Evolutionary conservation across 2,329 filamentous ascomycete genomes (phyloP).

Genomic region (Aureobasidium sp.): DNA sequence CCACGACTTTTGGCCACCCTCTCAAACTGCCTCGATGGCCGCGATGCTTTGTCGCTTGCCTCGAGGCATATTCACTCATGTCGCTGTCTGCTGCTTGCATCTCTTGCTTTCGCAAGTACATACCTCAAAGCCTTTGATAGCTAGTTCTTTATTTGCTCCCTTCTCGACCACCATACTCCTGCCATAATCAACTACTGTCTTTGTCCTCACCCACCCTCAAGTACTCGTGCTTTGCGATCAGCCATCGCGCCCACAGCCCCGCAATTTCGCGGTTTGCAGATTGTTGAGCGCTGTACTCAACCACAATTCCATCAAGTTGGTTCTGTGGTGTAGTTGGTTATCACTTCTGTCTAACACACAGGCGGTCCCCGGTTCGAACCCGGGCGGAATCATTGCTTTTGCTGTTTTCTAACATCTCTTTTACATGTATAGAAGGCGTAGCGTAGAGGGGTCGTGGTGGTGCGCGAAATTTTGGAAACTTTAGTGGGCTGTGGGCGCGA

Average conservation of each 20-base stretch:
- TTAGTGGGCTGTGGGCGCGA: neutral
- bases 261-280: neutral
- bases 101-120: neutral
- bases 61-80: too few species aligned
- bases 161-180: too few species aligned
- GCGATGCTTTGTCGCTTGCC: neutral
- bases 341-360: constrained; percentile 14
- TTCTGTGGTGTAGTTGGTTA: constrained; percentile 14
- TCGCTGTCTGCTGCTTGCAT: neutral
- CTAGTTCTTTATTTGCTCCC: too few species aligned
- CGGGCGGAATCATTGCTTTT: constrained; percentile 4
- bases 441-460: too few species aligned
- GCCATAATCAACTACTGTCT: too few species aligned
- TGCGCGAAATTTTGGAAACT: neutral
- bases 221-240: too few species aligned
- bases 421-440: neutral
- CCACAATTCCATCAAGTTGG: neutral
- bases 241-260: too few species aligned
- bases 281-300: neutral
- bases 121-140: too few species aligned
- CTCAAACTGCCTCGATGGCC: neutral
- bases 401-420: neutral
- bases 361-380: constrained; percentile 9
- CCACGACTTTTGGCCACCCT: constrained; percentile 5
- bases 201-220: too few species aligned